Evolutionary conservation across 345 rosid genomes (phyloP).

Genomic region (Lepidium didymum): DNA sequence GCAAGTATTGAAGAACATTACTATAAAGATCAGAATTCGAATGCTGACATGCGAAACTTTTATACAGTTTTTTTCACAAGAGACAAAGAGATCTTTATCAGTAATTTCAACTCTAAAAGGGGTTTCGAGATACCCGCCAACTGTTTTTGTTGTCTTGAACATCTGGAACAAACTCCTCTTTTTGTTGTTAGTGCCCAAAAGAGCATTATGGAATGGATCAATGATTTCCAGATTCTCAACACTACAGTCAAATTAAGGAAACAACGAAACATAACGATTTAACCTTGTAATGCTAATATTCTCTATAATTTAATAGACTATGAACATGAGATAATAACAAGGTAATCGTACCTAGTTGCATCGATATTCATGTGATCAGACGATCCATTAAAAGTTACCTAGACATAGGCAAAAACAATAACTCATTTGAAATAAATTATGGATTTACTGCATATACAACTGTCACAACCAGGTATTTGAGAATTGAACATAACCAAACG

Average conservation of each 20-base stretch:
- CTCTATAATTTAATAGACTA: background rate
- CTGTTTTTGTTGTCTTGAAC: conserved; percentile 94
- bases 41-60: conserved; percentile 1
- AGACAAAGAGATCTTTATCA: background rate
- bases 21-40: background rate
- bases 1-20: background rate
- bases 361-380: conserved; percentile 96
- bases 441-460: background rate
- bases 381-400: conserved; percentile 97
- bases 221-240: conserved; percentile 89
- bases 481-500: conserved; percentile 13
- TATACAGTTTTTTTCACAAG: background rate
- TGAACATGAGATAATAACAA: background rate
- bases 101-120: background rate
- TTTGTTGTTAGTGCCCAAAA: conserved; percentile 85
- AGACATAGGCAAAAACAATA: conserved; percentile 7
- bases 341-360: conserved; percentile 66
- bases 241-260: conserved; percentile 40
- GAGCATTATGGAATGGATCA: conserved; percentile 76
- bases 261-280: background rate
- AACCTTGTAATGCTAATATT: background rate
- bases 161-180: conserved; percentile 90
- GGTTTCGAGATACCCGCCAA: conserved; percentile 64
- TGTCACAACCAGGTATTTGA: background rate
- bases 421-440: background rate